Evolutionary conservation across 306 rosid genomes (phyloP).

Genomic region (Carpinus fangiana): DNA sequence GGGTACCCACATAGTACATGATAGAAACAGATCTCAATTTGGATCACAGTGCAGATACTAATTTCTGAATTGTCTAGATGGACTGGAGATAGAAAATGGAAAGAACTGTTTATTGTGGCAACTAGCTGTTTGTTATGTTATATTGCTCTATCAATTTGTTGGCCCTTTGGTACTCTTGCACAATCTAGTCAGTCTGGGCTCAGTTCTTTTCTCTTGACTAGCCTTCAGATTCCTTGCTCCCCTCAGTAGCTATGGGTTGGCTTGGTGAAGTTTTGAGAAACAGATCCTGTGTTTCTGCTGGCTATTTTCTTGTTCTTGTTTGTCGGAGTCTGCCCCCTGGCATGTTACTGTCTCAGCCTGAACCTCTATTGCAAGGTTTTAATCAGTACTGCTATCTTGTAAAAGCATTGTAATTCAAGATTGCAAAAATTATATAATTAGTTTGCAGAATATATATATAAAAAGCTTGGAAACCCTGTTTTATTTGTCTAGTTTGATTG

Average conservation of each 20-base stretch:
- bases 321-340: neutral
- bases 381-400: neutral
- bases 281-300: neutral
- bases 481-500: neutral
- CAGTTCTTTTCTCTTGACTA: neutral
- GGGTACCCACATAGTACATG: neutral
- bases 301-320: neutral
- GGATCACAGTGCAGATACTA: too few relatives aligned
- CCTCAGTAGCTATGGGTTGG: neutral
- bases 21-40: neutral
- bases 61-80: neutral
- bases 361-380: neutral
- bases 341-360: neutral
- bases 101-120: neutral
- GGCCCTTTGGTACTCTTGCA: neutral
- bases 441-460: neutral
- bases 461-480: neutral
- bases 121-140: neutral
- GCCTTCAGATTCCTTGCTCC: neutral
- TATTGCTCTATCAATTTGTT: neutral
- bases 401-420: neutral
- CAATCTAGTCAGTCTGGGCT: neutral
- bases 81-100: neutral
- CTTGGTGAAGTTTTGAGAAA: too few relatives aligned
- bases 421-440: neutral